Percentiles rank a stretch among this genome's conserved stretches.
These are phyloP conservation scores for Saccharomycopsis schoenii DNA, from an alignment of 805 yeast genomes.

Conservation along the genomic window DNA sequence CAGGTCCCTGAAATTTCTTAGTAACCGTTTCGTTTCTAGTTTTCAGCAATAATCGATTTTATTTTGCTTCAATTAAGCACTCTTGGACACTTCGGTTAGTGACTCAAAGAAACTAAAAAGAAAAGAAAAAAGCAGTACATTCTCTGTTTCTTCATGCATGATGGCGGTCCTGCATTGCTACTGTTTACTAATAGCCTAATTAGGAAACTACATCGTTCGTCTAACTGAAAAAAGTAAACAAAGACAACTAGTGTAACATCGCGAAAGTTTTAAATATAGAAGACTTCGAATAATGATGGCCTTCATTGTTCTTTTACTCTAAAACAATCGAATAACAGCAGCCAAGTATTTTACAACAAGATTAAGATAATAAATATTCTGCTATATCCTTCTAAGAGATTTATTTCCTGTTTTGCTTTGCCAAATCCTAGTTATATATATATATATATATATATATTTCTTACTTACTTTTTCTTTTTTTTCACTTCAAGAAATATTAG, in stretches of 20 bases:
- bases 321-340: too few species aligned
- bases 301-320: neutral
- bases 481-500: too few species aligned
- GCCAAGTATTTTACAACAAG: neutral
- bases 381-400: neutral
- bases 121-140: neutral
- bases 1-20: too few species aligned
- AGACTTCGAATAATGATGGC: neutral
- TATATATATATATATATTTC: too few species aligned
- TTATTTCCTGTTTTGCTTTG: too few species aligned
- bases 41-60: too few species aligned
- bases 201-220: conserved; percentile 29
- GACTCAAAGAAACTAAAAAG: neutral
- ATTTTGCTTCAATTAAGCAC: too few species aligned
- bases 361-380: neutral
- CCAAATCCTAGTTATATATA: too few species aligned
- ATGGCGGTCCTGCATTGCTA: neutral
- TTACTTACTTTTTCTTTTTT: too few species aligned
- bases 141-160: neutral
- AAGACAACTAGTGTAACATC: conserved; percentile 28
- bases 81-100: too few species aligned
- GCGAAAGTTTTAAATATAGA: neutral
- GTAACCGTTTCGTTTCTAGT: too few species aligned
- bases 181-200: neutral
- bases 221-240: conserved; percentile 37